Conservation (phyloP, 208 protist genomes). For the Kentomonas sorsogonicus region DNA sequence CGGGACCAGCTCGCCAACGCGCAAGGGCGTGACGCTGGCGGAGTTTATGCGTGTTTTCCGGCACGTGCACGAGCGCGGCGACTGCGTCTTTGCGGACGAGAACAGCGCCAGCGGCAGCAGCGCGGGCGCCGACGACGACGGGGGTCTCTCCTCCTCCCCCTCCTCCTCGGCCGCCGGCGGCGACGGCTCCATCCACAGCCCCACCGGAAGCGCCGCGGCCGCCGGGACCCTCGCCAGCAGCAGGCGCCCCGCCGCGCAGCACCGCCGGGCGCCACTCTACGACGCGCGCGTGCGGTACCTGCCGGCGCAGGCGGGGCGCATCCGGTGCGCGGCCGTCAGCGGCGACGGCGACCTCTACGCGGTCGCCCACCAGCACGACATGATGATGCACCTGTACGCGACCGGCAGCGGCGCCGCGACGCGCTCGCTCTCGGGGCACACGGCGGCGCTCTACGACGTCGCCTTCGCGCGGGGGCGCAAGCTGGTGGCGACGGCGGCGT, state of each 20-base stretch:
- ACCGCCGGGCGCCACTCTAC: constrained; percentile 11
- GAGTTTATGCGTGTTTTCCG: background rate
- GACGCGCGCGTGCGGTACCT: constrained; percentile 29
- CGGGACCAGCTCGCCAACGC: background rate
- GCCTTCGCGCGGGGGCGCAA: constrained; percentile 53
- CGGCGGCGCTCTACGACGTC: constrained; percentile 40
- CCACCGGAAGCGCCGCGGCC: background rate
- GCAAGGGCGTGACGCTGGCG: background rate
- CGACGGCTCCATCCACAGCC: background rate
- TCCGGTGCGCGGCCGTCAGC: constrained; percentile 53
- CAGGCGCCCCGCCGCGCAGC: background rate
- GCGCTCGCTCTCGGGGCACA: constrained; percentile 36
- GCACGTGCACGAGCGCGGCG: background rate
- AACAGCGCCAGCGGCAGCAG: background rate
- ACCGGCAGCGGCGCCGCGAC: constrained; percentile 30
- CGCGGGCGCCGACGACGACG: background rate
- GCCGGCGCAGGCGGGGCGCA: constrained; percentile 28
- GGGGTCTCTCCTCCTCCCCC: background rate
- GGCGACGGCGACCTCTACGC: constrained; percentile 34
- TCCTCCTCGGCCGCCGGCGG: background rate
- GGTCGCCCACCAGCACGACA: constrained; percentile 49
- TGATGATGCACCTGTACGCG: constrained; percentile 43
- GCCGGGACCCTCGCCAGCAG: too few relatives aligned
- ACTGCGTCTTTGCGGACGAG: background rate
- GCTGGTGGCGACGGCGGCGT: constrained; percentile 42